Evolutionary conservation across 441 rosid genomes (phyloP).

Genomic region (Aquilaria agallochum): DNA sequence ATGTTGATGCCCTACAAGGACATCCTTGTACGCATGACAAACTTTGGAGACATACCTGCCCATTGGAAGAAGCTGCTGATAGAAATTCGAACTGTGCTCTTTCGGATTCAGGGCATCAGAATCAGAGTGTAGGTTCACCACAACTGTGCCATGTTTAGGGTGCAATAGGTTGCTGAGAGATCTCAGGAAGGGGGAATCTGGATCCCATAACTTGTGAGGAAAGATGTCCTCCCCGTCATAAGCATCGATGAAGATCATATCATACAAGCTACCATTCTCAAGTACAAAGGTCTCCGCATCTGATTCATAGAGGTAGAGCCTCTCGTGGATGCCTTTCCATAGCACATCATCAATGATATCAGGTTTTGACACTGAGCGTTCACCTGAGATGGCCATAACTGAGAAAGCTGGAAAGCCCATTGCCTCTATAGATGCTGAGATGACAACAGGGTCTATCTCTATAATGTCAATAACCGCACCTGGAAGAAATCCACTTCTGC

Average conservation of each 20-base stretch:
- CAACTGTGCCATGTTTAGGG: conserved; percentile 72
- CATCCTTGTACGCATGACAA: conserved; percentile 55
- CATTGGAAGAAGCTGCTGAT: conserved; percentile 32
- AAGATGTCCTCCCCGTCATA: conserved; percentile 92
- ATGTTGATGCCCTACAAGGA: conserved; percentile 28
- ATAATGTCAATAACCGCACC: conserved; percentile 73
- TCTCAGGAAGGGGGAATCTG: conserved; percentile 57
- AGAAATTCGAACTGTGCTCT: conserved; percentile 25
- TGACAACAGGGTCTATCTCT: conserved; percentile 87
- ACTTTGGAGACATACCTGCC: conserved; percentile 52
- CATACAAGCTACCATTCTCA: conserved; percentile 39
- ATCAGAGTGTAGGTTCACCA: conserved; percentile 90
- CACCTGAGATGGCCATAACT: conserved; percentile 34
- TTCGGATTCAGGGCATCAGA: conserved; percentile 27
- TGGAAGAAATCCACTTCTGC: conserved; percentile 15
- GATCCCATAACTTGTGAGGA: conserved; percentile 80
- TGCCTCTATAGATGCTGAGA: conserved; percentile 61
- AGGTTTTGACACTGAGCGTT: conserved; percentile 40
- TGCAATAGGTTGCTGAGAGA: conserved; percentile 55
- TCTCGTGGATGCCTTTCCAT: conserved; percentile 88
- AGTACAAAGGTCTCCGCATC: conserved; percentile 77
- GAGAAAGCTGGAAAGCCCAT: conserved; percentile 94
- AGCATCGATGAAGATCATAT: conserved; percentile 84
- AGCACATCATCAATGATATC: conserved; percentile 43
- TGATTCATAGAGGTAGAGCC: conserved; percentile 64